Conservation (phyloP, 176 grass and related monocot genomes). For the Urochloa ruziziensis region DNA sequence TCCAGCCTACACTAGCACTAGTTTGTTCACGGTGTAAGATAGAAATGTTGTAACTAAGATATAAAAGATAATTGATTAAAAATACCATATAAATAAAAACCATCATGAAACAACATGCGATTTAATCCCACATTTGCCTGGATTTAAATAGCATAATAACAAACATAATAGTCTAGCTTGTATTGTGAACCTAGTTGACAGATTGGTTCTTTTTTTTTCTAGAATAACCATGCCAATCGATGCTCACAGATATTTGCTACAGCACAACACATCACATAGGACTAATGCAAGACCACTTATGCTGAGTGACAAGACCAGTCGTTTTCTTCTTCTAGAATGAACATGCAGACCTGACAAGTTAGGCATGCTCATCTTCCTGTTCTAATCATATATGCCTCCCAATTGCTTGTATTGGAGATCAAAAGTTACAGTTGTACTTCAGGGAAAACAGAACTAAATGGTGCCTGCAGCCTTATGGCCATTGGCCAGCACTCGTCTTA, state of each 20-base stretch:
- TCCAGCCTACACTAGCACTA: neutral
- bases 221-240: neutral
- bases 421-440: neutral
- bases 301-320: neutral
- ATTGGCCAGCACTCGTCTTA: neutral
- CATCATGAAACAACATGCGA: constrained; percentile 10
- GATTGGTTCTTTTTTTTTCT: neutral
- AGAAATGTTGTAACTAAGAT: neutral
- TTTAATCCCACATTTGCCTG: neutral
- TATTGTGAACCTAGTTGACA: neutral
- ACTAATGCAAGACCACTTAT: neutral
- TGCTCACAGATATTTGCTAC: neutral
- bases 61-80: neutral
- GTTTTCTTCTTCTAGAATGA: neutral
- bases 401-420: neutral
- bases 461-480: neutral
- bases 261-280: neutral
- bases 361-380: neutral
- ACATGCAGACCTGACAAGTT: neutral
- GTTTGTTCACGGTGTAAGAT: too few species aligned
- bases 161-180: neutral
- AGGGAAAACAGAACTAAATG: neutral
- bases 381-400: neutral
- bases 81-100: neutral
- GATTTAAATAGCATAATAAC: neutral